These are phyloP conservation scores for Acanthamoeba pearcei DNA, from an alignment of 208 protist genomes.

Conservation along the genomic window DNA sequence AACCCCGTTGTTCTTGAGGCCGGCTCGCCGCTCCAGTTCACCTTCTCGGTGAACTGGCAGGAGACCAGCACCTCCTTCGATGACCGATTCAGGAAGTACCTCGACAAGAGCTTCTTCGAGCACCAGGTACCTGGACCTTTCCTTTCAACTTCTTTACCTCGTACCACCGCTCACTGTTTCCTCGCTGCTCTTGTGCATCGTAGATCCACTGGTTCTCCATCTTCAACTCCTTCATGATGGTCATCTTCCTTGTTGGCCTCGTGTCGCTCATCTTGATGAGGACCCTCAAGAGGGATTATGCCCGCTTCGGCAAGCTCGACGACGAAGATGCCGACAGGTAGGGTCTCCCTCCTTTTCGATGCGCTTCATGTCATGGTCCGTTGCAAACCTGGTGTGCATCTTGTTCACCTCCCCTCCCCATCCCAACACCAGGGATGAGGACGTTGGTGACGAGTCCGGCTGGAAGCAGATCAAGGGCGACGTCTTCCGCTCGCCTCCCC, in stretches of 20 bases:
- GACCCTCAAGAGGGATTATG: constrained; percentile 92
- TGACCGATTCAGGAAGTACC: constrained; percentile 93
- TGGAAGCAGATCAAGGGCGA: constrained; percentile 97
- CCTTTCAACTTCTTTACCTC: background rate
- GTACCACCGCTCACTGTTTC: background rate
- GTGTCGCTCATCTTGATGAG: constrained; percentile 94
- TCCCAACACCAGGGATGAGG: constrained; percentile 72
- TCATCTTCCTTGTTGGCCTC: constrained; percentile 93
- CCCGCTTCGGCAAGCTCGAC: constrained; percentile 88
- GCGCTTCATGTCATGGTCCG: background rate
- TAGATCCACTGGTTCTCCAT: constrained; percentile 95
- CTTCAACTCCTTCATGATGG: constrained; percentile 94
- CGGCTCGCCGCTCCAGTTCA: constrained; percentile 88
- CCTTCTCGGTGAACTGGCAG: constrained; percentile 91
- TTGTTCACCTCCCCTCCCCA: background rate
- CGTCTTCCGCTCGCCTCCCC: constrained; percentile 93
- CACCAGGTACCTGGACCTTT: constrained; percentile 81
- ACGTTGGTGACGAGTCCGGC: constrained; percentile 92
- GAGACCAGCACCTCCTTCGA: constrained; percentile 90
- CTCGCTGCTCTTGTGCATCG: background rate
- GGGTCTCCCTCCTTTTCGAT: background rate
- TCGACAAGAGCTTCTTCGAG: constrained; percentile 93
- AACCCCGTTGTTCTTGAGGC: constrained; percentile 77
- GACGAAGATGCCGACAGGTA: constrained; percentile 80
- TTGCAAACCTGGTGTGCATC: background rate